Conservation (phyloP, 371 early-diverging fungal species). For the Apophysomyces variabilis region DNA sequence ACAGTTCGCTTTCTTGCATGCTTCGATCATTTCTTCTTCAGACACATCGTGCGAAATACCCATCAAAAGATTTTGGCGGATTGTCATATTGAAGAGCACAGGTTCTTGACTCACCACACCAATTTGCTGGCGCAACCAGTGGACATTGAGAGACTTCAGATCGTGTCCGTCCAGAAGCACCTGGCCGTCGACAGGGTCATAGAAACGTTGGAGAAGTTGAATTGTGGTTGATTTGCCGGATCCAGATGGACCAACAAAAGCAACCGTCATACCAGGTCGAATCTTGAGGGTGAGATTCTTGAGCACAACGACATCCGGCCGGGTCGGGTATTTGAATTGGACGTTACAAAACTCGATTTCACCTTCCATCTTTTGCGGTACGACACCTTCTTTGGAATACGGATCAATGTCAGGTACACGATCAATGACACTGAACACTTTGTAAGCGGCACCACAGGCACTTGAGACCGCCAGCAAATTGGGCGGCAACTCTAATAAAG, state of each 20-base stretch:
- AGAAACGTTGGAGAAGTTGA: constrained; percentile 87
- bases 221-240: constrained; percentile 89
- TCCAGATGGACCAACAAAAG: constrained; percentile 82
- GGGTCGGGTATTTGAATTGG: constrained; percentile 73
- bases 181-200: constrained; percentile 67
- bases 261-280: constrained; percentile 74
- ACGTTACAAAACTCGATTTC: constrained; percentile 75
- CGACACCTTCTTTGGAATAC: constrained; percentile 57
- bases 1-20: constrained; percentile 71
- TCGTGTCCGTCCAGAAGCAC: constrained; percentile 72
- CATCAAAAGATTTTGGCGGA: constrained; percentile 76
- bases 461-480: constrained; percentile 61
- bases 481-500: constrained; percentile 56
- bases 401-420: constrained; percentile 72
- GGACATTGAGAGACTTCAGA: constrained; percentile 66
- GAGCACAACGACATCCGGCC: constrained; percentile 68
- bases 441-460: constrained; percentile 69
- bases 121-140: constrained; percentile 73
- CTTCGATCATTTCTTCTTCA: constrained; percentile 60
- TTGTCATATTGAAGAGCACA: constrained; percentile 77
- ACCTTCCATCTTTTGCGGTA: constrained; percentile 56
- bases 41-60: constrained; percentile 53
- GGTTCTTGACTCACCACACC: constrained; percentile 90
- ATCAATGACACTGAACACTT: constrained; percentile 79
- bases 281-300: constrained; percentile 62